Evolutionary conservation across 306 rosid genomes (phyloP), one percentile per base, ranked within the genome.

Genomic region (Fragaria nilgerrensis): DNA sequence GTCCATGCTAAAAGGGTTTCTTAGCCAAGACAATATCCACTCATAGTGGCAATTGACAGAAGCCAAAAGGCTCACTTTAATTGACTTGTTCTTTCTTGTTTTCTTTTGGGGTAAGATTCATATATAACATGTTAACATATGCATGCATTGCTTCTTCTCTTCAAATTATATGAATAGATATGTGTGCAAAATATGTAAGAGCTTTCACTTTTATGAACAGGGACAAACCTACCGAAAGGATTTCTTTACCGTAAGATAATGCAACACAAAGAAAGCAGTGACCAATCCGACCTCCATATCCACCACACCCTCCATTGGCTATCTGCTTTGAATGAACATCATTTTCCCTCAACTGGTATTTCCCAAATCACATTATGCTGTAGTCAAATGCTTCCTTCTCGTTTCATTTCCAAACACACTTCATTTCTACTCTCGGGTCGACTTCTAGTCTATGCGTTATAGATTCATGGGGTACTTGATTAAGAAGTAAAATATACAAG

Each of bases 101-200:
- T 67, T 67, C 72, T 67, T 41, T 39, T 67, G 50, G 19, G 50
- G 72, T 67, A 20, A 67, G 72, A 67, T 67, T 41, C 34, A 67
- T 32, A 32, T 32, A 32, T 41, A 41, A n/a, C 52, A 68, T 43
- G 72, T 68, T 22, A 68, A 36, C 47, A 66, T 36, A 19, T 36
- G 48, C 70, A 66, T 66, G 27, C 70, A 37, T 63, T 7, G 12
- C 43, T 3, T 19, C 70, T 34, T 3, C 22, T 36, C 5, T 3
- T 63, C 44, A 16, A 32, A 32, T 20, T 36, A 16, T 37, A 9
- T 66, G 27, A 8, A 37, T 37, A 36, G 9, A 34, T 63, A 7
- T 32, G 68, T 32, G 7, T 32, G 37, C 66, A 61, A 61, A 61
- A 25, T 61, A 19, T 27, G 66, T 5, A 27, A 5, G 65, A 25